These are phyloP conservation scores for Monosporascus cannonballus DNA, from an alignment of 2,329 filamentous ascomycete genomes.

Conservation along the genomic window DNA sequence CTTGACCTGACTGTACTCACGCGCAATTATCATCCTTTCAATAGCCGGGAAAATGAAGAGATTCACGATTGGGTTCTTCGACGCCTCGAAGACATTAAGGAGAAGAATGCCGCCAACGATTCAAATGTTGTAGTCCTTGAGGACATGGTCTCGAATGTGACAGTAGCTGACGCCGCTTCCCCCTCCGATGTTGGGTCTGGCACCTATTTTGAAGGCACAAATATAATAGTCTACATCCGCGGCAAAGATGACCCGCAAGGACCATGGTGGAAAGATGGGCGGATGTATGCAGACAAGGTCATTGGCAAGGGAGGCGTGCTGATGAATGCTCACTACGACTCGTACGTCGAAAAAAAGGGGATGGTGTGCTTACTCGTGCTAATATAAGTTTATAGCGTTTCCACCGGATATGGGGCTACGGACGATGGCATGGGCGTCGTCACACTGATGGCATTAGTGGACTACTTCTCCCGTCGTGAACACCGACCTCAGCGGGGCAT, in stretches of 20 bases:
- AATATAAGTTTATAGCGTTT: slow-evolving; percentile 52
- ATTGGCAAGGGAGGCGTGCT: slow-evolving; percentile 70
- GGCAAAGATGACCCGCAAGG: slow-evolving; percentile 68
- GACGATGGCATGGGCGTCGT: slow-evolving; percentile 90
- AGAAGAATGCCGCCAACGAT: slow-evolving; percentile 46
- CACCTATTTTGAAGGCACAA: slow-evolving; percentile 88
- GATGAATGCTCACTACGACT: slow-evolving; percentile 91
- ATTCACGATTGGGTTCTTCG: slow-evolving; percentile 70
- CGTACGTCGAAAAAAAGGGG: slow-evolving; percentile 31
- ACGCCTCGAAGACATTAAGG: slow-evolving; percentile 65
- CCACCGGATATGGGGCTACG: slow-evolving; percentile 86
- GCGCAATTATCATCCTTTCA: slow-evolving; percentile 77
- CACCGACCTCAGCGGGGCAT: slow-evolving; percentile 74
- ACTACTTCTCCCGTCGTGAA: slow-evolving; percentile 70
- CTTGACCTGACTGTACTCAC: slow-evolving; percentile 72
- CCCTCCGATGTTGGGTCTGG: slow-evolving; percentile 29
- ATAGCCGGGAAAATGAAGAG: slow-evolving; percentile 74
- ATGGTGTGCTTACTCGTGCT: slow-evolving; percentile 4
- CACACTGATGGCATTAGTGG: slow-evolving; percentile 77
- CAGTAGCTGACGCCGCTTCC: slow-evolving; percentile 41
- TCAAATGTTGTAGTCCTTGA: slow-evolving; percentile 64
- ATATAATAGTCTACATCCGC: slow-evolving; percentile 86
- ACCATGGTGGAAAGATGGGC: slow-evolving; percentile 61
- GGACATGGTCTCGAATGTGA: slow-evolving; percentile 73
- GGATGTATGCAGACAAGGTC: slow-evolving; percentile 36